Evolutionary conservation across 2,329 filamentous ascomycete genomes (phyloP).

Genomic region (Penicillium concentricum): DNA sequence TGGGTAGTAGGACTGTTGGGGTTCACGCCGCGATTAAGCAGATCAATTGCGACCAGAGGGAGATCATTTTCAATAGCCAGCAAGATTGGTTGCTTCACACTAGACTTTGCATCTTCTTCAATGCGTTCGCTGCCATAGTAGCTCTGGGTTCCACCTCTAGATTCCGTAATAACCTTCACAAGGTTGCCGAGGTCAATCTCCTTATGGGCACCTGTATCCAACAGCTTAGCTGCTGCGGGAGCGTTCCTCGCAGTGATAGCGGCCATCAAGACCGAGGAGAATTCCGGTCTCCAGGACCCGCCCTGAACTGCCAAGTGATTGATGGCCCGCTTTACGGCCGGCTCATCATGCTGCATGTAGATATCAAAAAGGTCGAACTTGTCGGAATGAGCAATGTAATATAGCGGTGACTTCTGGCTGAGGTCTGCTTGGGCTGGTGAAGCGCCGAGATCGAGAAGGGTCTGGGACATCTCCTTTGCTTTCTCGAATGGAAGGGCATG

Average conservation of each 20-base stretch:
- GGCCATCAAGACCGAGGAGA: constrained; percentile 55
- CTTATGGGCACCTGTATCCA: constrained; percentile 62
- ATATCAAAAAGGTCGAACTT: constrained; percentile 46
- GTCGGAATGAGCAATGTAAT: constrained; percentile 59
- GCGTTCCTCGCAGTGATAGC: constrained; percentile 57
- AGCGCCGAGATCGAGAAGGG: constrained; percentile 68
- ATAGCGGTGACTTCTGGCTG: constrained; percentile 63
- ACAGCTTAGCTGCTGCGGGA: constrained; percentile 56
- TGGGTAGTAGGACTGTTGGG: constrained; percentile 63
- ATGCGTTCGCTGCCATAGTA: constrained; percentile 51
- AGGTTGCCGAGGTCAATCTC: constrained; percentile 58
- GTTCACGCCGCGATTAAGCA: constrained; percentile 66
- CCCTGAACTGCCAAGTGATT: constrained; percentile 60
- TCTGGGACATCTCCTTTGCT: constrained; percentile 63
- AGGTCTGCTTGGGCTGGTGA: constrained; percentile 71
- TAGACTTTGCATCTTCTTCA: constrained; percentile 48
- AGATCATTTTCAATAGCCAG: constrained; percentile 56
- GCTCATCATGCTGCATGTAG: constrained; percentile 55
- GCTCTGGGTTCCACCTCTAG: background rate
- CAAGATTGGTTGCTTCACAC: constrained; percentile 65
- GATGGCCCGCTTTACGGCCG: constrained; percentile 62
- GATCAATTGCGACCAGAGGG: constrained; percentile 53
- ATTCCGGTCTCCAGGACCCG: constrained; percentile 31
- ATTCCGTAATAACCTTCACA: constrained; percentile 26
- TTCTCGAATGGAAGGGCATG: constrained; percentile 62